Percentiles rank a stretch among this genome's conserved stretches.
Evolutionary conservation across 305 asterid genomes (phyloP).

Genomic region (Solanum chacoense): DNA sequence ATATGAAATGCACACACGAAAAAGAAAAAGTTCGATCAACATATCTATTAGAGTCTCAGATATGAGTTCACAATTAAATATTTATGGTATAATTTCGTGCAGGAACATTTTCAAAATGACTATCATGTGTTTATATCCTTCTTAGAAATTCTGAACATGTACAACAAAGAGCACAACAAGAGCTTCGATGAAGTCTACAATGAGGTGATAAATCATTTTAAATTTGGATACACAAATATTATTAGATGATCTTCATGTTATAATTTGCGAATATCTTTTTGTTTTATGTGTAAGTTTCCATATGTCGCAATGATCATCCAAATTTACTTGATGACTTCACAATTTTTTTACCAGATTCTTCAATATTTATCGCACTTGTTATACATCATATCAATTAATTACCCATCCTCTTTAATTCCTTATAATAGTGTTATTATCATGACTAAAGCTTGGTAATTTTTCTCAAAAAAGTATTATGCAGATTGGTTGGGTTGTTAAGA

Average conservation of each 20-base stretch:
- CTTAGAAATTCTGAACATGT: slow-evolving; percentile 35
- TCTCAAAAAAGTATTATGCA: neutral
- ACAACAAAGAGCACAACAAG: no score
- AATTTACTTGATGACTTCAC: slow-evolving; percentile 82
- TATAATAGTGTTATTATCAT: neutral
- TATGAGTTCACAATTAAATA: neutral
- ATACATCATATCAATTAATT: no score
- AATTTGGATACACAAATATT: no score
- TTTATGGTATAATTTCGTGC: neutral
- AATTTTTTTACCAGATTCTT: slow-evolving; percentile 66
- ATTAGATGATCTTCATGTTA: neutral
- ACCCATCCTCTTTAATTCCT: neutral
- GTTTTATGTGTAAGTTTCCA: slow-evolving; percentile 47
- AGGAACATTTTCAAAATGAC: slow-evolving; percentile 51
- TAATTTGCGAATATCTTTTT: neutral
- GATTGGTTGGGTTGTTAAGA: neutral
- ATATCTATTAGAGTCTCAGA: neutral
- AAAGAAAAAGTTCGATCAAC: neutral
- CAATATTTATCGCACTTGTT: slow-evolving; percentile 31
- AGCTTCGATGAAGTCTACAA: no score
- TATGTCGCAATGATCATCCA: slow-evolving; percentile 55
- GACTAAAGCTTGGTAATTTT: neutral
- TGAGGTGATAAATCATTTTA: no score
- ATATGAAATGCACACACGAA: neutral
- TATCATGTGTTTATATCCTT: slow-evolving; percentile 74